Base-by-base conservation (phyloP, 495 filamentous ascomycete species). In the Neurospora sp. region DNA sequence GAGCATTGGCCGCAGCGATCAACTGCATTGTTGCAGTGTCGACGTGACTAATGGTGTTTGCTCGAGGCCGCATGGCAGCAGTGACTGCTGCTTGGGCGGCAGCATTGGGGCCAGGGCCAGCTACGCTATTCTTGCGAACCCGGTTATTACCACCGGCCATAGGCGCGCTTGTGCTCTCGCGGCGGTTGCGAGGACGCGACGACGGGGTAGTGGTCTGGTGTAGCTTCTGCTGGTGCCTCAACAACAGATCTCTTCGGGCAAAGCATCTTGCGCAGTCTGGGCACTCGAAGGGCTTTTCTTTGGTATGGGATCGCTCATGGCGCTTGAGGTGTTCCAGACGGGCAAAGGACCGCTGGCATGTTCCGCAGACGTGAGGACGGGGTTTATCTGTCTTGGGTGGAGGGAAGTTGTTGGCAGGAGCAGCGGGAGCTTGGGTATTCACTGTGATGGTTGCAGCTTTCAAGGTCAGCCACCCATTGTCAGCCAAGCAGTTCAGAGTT, bases 241-340 rank as follows among this genome's bases (percentile, higher is more conserved):
- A 85, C 71, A 99, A 88, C 73, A 99, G 82, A 81, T 99, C 96
- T 72, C 96, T 89, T 41, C 96, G 89, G 39, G 96, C 96, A 84
- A 99, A 99, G 86, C 96, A 98, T 79, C 96, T 85, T 27, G 93
- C 86, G 79, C 96, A 99, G 80, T 98, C 94, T 35, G 95, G 94
- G 75, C 96, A 99, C 80, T 97, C 95, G 79, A 99, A 99, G 3
- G 96, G 96, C 85, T 99, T 99, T 80, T 99, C 96, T 80, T 99
- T 99, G 12, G 96, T 99, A 77, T 99, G 96, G 22, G 96, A 98
- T 59, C 96, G 90, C 85, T 99, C 96, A 82, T 99, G 96, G 65
- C 96, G 92, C 84, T 99, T 99, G 73, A 99, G 84, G 83, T 99
- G 96, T 83, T 99, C 96, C 76, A 99, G 83, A 72, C 96, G 90